Evolutionary conservation across 164 flowering plant genomes (phyloP), one percentile per base, ranked within the genome.

Genomic region (Nelumbo lutea): DNA sequence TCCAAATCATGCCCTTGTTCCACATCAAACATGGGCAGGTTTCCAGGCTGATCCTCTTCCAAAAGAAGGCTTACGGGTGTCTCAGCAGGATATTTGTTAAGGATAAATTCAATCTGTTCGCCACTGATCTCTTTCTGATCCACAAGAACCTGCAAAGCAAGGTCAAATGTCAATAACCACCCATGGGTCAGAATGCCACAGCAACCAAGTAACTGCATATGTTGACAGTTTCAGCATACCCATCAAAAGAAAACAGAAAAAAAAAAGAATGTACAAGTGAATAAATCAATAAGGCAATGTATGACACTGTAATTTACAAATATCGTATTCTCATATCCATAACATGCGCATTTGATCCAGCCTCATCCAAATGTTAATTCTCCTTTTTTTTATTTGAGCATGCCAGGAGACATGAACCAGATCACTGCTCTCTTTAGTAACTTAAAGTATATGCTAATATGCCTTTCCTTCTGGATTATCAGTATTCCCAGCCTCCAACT

Each of bases 41-140:
- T 86, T 55, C 89, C 97, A 0, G 96, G 97, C 74, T 87, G 84
- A 72, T 88, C 89, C 78, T 95, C 97, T 69, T 87, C 79, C 74
- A 92, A 68, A 42, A 95, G 82, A 68, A 72, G 83, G 66, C 74
- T 79, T 9, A 82, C 43, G 2, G 92, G 96, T 13, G 89, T 88
- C 65, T 90, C 84, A 39, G 85, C 81, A 64, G 98, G 97, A 77
- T 95, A 92, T 9, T 72, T 83, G 63, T 86, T 69, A 64, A 95
- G 64, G 50, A 95, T 90, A 67, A 66, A 81, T 61, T 95, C 93
- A 5, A 92, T 85, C 66, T 88, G 87, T 55, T 86, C 88, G 55
- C 97, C 97, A 67, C 86, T 83, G 57, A 92, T 87, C 83, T 90
- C 97, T 76, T 81, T 78, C 71, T 83, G 84, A 65, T 85, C 78